These are phyloP conservation scores for Alternaria sp. DNA, from an alignment of 2,329 filamentous ascomycete genomes.

Conservation along the genomic window DNA sequence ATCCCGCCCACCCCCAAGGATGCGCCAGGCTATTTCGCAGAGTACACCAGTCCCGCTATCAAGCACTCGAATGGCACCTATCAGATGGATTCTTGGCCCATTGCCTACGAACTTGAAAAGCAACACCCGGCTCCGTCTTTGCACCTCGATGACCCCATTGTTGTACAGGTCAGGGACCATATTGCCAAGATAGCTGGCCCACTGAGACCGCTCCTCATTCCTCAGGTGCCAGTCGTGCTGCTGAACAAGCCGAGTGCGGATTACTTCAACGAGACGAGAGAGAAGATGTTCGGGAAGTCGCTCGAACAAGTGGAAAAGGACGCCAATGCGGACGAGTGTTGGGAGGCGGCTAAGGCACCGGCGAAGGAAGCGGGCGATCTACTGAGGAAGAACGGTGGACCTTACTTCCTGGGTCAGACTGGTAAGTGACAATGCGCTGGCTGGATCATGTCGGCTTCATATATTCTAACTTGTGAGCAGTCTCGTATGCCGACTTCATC, in stretches of 20 bases:
- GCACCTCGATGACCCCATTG: slow-evolving; percentile 62
- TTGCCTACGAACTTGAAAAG: slow-evolving; percentile 65
- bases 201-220: slow-evolving; percentile 40
- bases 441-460: background rate
- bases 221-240: slow-evolving; percentile 57
- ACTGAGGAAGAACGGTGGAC: slow-evolving; percentile 64
- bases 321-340: slow-evolving; percentile 59
- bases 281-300: slow-evolving; percentile 58
- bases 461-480: slow-evolving; percentile 19
- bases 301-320: slow-evolving; percentile 59
- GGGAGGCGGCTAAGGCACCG: slow-evolving; percentile 52
- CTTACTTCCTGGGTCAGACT: slow-evolving; percentile 66
- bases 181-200: slow-evolving; percentile 37
- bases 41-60: slow-evolving; percentile 65
- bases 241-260: slow-evolving; percentile 59
- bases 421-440: slow-evolving; percentile 42
- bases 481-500: slow-evolving; percentile 58
- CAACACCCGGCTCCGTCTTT: slow-evolving; percentile 65
- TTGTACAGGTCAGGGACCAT: slow-evolving; percentile 54
- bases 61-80: slow-evolving; percentile 63
- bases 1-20: slow-evolving; percentile 55
- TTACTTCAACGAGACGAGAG: slow-evolving; percentile 65
- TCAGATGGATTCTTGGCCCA: slow-evolving; percentile 69
- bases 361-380: slow-evolving; percentile 50
- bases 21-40: slow-evolving; percentile 39